Percentiles rank a stretch among this genome's conserved stretches.
phyloP scores from a whole-genome alignment of 768 basidiomycete species.

The Galerina sulciceps region DNA sequence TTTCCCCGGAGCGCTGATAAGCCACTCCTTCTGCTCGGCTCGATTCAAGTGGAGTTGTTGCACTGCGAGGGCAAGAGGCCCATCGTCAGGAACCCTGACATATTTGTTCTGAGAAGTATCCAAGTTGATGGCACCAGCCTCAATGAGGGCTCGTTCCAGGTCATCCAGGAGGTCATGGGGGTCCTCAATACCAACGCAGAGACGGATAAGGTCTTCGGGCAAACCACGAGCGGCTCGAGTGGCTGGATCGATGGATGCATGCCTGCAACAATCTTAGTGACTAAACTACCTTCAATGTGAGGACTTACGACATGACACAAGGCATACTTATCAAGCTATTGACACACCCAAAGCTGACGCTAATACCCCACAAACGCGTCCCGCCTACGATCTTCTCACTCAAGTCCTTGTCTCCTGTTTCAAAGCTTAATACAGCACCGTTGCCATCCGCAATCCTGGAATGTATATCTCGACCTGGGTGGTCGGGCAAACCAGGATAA shows the following conservation, averaged over 20 bases:
- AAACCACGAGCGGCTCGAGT: conserved; percentile 95
- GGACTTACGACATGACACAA: conserved; percentile 96
- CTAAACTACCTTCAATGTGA: background rate
- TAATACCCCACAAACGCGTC: conserved; percentile 95
- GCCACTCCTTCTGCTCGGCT: conserved; percentile 56
- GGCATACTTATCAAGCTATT: conserved; percentile 99
- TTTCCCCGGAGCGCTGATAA: conserved; percentile 96
- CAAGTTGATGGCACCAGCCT: conserved; percentile 84
- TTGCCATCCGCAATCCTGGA: conserved; percentile 88
- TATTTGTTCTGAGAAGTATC: conserved; percentile 58
- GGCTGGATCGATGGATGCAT: conserved; percentile 96
- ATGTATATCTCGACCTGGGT: conserved; percentile 89
- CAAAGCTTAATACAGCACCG: conserved; percentile 94
- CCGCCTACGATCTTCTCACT: conserved; percentile 94
- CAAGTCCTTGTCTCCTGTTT: conserved; percentile 87
- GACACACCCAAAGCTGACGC: conserved; percentile 97
- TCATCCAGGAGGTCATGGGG: conserved; percentile 92
- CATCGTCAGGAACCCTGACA: conserved; percentile 39
- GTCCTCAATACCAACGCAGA: conserved; percentile 99
- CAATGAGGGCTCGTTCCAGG: conserved; percentile 88
- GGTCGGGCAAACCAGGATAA: conserved; percentile 86
- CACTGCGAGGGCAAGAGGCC: conserved; percentile 61
- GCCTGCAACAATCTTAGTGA: conserved; percentile 49
- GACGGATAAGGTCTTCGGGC: conserved; percentile 97
- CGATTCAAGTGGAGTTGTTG: conserved; percentile 60